Percentiles rank a stretch among this genome's conserved stretches.
Conservation (phyloP, 2,329 filamentous ascomycete genomes). For the Zymoseptoria ardabiliae region DNA sequence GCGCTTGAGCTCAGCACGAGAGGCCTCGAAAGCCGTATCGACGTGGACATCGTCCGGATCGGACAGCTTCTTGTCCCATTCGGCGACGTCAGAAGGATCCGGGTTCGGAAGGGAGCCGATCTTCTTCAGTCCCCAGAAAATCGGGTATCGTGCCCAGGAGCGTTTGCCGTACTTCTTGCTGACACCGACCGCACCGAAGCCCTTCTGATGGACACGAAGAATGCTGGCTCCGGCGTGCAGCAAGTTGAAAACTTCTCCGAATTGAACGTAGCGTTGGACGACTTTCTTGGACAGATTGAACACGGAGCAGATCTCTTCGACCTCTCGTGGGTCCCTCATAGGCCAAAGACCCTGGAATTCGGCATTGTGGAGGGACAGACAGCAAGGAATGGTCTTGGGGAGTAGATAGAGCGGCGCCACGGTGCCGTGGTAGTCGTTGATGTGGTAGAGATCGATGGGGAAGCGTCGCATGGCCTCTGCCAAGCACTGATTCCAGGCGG, state of each 20-base stretch:
- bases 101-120: conserved; percentile 59
- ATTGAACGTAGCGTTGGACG: conserved; percentile 57
- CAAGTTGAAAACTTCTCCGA: conserved; percentile 62
- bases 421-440: conserved; percentile 59
- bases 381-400: conserved; percentile 54
- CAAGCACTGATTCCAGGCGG: conserved; percentile 64
- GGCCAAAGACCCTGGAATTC: conserved; percentile 65
- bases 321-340: conserved; percentile 55
- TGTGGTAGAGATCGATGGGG: conserved; percentile 57
- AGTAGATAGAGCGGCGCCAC: conserved; percentile 58
- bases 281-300: conserved; percentile 54
- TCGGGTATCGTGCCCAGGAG: conserved; percentile 59
- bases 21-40: conserved; percentile 49
- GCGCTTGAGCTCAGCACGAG: conserved; percentile 46
- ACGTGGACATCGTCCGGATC: conserved; percentile 45
- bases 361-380: conserved; percentile 60
- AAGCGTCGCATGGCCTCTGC: conserved; percentile 57
- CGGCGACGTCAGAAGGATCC: conserved; percentile 57
- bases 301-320: conserved; percentile 56
- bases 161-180: conserved; percentile 62
- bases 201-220: conserved; percentile 58
- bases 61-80: conserved; percentile 50
- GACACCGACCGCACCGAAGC: conserved; percentile 61
- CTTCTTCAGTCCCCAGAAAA: conserved; percentile 60
- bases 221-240: conserved; percentile 61